Evolutionary conservation across 2,329 filamentous ascomycete genomes (phyloP).

Genomic region (Pleomassaria siparia): DNA sequence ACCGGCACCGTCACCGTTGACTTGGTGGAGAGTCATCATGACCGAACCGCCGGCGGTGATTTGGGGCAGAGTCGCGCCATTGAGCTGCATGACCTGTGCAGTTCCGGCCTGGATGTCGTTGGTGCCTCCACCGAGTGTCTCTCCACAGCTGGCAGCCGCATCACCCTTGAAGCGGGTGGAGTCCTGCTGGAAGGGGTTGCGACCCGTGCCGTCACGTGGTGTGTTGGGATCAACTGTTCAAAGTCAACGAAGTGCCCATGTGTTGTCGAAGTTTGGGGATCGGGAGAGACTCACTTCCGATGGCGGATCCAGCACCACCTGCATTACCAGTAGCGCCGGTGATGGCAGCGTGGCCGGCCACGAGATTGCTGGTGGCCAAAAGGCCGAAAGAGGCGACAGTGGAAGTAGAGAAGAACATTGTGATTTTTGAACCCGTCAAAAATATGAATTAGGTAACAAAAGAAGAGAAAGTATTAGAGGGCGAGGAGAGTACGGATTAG

Average conservation of each 20-base stretch:
- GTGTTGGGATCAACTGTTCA: constrained; percentile 53
- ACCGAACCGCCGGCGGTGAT: constrained; percentile 59
- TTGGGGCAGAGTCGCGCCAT: constrained; percentile 60
- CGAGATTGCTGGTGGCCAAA: constrained; percentile 57
- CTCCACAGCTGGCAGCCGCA: constrained; percentile 56
- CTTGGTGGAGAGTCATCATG: constrained; percentile 66
- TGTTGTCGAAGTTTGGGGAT: constrained; percentile 4
- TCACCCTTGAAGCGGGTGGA: constrained; percentile 62
- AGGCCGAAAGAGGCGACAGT: constrained; percentile 49
- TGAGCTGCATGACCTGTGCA: constrained; percentile 59
- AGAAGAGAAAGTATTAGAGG: constrained; percentile 28
- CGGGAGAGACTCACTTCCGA: constrained; percentile 47
- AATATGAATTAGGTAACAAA: constrained; percentile 17
- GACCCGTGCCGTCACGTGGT: constrained; percentile 62
- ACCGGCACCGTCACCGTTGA: constrained; percentile 67
- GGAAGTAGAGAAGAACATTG: constrained; percentile 48
- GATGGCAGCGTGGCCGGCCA: constrained; percentile 64
- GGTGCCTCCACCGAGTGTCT: constrained; percentile 58
- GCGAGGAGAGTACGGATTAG: constrained; percentile 35
- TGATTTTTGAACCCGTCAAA: constrained; percentile 43
- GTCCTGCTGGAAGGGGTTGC: constrained; percentile 65
- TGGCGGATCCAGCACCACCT: constrained; percentile 54
- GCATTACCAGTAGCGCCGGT: constrained; percentile 59
- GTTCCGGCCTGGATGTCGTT: constrained; percentile 62
- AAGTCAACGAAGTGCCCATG: constrained; percentile 3